A percentile compares a stretch with the other conserved stretches of the same genome.
These are phyloP conservation scores for Aspergillus funiculosus DNA, from an alignment of 495 filamentous ascomycete species.

Conservation along the genomic window DNA sequence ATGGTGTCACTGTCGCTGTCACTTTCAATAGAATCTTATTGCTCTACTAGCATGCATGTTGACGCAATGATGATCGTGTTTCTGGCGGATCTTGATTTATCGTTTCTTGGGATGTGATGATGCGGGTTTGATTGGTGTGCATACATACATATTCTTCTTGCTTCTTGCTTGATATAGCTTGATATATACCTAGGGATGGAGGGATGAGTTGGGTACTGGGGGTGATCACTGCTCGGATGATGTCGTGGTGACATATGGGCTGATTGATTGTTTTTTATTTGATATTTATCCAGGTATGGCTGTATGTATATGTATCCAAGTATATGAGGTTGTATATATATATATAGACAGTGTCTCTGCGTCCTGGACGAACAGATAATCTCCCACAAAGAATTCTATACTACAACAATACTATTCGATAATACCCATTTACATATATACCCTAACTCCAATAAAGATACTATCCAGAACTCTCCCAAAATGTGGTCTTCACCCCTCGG, in stretches of 20 bases:
- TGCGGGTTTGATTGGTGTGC: neutral
- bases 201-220: neutral
- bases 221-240: neutral
- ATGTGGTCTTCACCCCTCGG: neutral
- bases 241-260: slow-evolving; percentile 10
- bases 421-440: neutral
- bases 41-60: neutral
- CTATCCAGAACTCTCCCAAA: neutral
- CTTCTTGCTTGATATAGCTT: too few relatives aligned
- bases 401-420: neutral
- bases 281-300: neutral
- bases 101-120: neutral
- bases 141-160: too few relatives aligned
- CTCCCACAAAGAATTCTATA: neutral
- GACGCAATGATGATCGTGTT: slow-evolving; percentile 1
- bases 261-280: neutral
- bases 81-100: neutral
- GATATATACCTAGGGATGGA: too few relatives aligned
- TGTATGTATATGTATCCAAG: neutral
- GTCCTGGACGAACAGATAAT: too few relatives aligned
- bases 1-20: neutral
- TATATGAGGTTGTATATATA: too few relatives aligned
- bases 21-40: neutral
- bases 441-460: neutral
- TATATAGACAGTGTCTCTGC: too few relatives aligned